A percentile compares a stretch with the other conserved stretches of the same genome.
phyloP scores from a whole-genome alignment of 108 stramenopile species.

The Skeletonema grethae region DNA sequence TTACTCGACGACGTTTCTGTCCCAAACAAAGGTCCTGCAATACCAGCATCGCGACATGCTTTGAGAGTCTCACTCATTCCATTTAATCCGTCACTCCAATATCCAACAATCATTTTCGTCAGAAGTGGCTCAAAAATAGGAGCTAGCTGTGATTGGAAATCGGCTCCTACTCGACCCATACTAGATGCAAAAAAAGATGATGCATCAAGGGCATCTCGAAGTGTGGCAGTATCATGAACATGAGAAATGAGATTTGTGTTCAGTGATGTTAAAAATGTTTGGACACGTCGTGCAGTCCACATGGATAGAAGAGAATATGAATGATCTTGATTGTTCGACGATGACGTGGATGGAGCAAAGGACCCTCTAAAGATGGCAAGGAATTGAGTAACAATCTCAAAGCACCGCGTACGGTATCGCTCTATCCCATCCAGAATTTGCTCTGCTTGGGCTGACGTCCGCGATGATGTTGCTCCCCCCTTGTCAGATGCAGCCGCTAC shows the following conservation, averaged over 20 bases:
- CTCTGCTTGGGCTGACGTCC: conserved; percentile 56
- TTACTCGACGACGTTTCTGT: conserved; percentile 27
- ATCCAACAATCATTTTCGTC: conserved; percentile 49
- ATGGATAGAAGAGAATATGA: conserved; percentile 71
- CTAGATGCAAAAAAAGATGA: conserved; percentile 78
- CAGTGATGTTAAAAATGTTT: conserved; percentile 68
- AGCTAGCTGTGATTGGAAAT: conserved; percentile 76
- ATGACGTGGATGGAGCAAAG: conserved; percentile 39
- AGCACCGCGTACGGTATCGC: conserved; percentile 84
- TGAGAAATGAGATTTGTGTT: conserved; percentile 47
- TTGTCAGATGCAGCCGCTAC: conserved; percentile 15
- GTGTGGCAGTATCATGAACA: conserved; percentile 64
- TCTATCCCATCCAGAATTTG: conserved; percentile 87
- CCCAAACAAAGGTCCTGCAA: conserved; percentile 70
- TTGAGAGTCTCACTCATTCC: conserved; percentile 71
- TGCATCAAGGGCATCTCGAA: conserved; percentile 85
- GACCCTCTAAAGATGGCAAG: conserved; percentile 82
- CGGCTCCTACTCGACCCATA: conserved; percentile 86
- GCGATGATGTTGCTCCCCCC: conserved; percentile 6
- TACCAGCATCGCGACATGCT: conserved; percentile 77
- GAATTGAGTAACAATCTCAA: conserved; percentile 88
- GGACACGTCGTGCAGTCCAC: conserved; percentile 79
- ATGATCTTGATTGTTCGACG: conserved; percentile 41
- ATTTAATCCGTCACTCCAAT: conserved; percentile 73
- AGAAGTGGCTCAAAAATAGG: conserved; percentile 73